Conservation (phyloP, 192 early-diverging fungal genomes). For the Umbelopsis ramanniana region DNA sequence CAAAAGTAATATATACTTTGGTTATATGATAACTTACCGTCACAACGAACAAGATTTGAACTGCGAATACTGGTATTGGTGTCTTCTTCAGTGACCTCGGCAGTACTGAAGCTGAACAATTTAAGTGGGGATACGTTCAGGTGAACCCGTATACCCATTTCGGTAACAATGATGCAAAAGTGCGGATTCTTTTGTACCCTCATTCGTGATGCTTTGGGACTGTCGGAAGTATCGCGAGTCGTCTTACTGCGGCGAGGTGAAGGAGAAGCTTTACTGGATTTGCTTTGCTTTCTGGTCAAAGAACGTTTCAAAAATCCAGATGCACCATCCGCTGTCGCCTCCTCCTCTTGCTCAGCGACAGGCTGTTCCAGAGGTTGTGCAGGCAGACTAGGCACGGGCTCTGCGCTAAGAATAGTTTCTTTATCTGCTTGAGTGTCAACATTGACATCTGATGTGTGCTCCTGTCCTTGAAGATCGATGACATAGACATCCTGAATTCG, state of each 20-base stretch:
- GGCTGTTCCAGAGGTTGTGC: background rate
- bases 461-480: slow-evolving; percentile 25
- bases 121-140: slow-evolving; percentile 29
- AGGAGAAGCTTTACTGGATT: background rate
- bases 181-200: slow-evolving; percentile 33
- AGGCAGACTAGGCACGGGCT: background rate
- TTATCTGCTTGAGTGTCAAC: background rate
- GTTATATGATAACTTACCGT: slow-evolving; percentile 13
- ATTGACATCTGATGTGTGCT: background rate
- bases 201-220: background rate
- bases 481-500: slow-evolving; percentile 14
- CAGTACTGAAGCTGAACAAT: slow-evolving; percentile 7
- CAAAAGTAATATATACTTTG: background rate
- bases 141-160: slow-evolving; percentile 6
- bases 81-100: slow-evolving; percentile 5
- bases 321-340: background rate
- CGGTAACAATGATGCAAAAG: slow-evolving; percentile 24
- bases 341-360: background rate
- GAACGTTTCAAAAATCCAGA: slow-evolving; percentile 9
- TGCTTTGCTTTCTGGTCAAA: slow-evolving; percentile 4
- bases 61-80: background rate
- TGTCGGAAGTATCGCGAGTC: background rate
- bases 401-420: too few relatives aligned
- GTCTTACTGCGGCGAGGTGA: background rate
- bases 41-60: slow-evolving; percentile 4